Base-by-base conservation (phyloP, 2,329 filamentous ascomycete genomes). In the Calycina herbarum region DNA sequence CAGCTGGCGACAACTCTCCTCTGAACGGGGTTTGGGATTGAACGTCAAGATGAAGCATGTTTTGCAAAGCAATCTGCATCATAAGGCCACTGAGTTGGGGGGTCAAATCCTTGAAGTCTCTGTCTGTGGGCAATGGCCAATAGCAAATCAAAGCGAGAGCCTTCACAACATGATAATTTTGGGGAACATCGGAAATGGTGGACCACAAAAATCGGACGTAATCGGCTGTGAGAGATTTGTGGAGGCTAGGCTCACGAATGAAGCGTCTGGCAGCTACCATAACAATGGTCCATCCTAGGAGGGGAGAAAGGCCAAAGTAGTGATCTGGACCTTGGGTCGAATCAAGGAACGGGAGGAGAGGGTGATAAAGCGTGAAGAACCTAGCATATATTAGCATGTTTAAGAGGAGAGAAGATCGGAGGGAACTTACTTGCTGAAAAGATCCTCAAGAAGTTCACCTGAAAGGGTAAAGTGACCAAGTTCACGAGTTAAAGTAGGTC, bases 261-360 rank as follows among this genome's bases (percentile, higher is more conserved):
- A 85, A 89, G 59, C 86, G 83, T 45, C 88, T 83, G 42, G 86
- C 83, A 11, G 86, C 87, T 48, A 89, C 82, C 45, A 84, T 83
- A 57, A 89, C 80, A 59, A 90, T 86, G 31, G 86, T 86, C 88
- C 88, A 90, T 75, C 89, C 89, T n/a, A 90, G 80, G 5, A 90
- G 77, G n/a, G 84, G 85, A 56, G 85, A 87, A 40, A 82, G 78
- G 15, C 80, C 80, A 69, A 84, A 84, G 74, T 86, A 88, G 60
- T 85, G 81, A 31, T 88, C 84, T 3, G 86, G 82, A 8, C 80
- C 77, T 66, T 81, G 78, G 6, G 81, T 75, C 42, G 80, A 80
- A 66, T 88, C 85, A 51, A 90, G 80, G 68, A 90, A 84, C 0
- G 87, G 86, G 31, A 90, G 78, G 69, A 88, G 89, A 0, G 84